Evolutionary conservation across 352 stramenopile genomes (phyloP).

Genomic region (Phytophthora tentaculata): DNA sequence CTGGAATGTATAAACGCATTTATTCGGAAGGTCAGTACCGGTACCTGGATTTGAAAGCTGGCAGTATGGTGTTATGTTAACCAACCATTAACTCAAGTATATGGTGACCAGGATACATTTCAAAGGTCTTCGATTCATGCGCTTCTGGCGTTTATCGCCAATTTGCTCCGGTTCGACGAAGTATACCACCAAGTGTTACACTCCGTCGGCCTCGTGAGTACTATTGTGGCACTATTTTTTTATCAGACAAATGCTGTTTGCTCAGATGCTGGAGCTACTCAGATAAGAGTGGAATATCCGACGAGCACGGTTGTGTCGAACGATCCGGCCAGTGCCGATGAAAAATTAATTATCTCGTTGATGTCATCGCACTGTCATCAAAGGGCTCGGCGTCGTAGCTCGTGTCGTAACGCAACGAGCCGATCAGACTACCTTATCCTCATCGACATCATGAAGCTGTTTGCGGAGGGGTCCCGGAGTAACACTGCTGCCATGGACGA

Average conservation of each 20-base stretch:
- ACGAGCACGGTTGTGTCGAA: constrained; percentile 40
- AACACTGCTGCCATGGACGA: constrained; percentile 21
- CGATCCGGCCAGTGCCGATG: constrained; percentile 36
- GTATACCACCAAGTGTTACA: constrained; percentile 49
- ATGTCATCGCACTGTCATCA: constrained; percentile 66
- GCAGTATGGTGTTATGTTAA: neutral
- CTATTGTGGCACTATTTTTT: constrained; percentile 51
- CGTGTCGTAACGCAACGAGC: constrained; percentile 22
- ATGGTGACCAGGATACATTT: constrained; percentile 24
- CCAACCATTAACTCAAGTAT: constrained; percentile 23
- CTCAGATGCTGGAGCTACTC: constrained; percentile 35
- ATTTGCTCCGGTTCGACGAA: constrained; percentile 55
- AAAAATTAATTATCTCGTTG: constrained; percentile 44
- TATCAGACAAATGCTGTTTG: constrained; percentile 40
- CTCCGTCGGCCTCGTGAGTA: constrained; percentile 44
- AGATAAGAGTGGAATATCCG: constrained; percentile 59
- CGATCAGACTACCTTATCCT: constrained; percentile 43
- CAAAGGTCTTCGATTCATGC: constrained; percentile 36
- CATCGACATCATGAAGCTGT: constrained; percentile 52
- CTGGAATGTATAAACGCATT: constrained; percentile 43
- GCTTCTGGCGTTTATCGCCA: constrained; percentile 45
- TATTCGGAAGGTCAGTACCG: constrained; percentile 34
- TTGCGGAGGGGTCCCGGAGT: constrained; percentile 17
- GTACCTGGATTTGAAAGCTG: neutral
- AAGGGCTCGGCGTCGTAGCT: constrained; percentile 21